phyloP scores from a whole-genome alignment of 768 basidiomycete species.

The Austroboletus festivus region DNA sequence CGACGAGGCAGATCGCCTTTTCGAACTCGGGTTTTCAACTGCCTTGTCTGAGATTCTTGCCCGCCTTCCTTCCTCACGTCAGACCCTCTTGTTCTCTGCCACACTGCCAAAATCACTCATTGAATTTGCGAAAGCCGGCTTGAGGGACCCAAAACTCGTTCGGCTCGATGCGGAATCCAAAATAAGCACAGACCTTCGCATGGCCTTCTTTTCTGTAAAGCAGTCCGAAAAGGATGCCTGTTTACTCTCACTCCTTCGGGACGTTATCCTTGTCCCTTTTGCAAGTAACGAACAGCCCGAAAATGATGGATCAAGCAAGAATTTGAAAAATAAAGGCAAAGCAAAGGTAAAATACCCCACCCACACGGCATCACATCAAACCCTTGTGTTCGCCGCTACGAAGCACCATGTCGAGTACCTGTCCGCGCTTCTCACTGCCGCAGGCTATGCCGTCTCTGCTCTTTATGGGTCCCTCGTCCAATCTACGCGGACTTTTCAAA shows the following conservation, averaged over 20 bases:
- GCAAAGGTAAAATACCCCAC: constrained; percentile 41
- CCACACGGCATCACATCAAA: constrained; percentile 81
- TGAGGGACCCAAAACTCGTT: constrained; percentile 90
- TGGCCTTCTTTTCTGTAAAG: constrained; percentile 93
- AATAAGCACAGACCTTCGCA: constrained; percentile 88
- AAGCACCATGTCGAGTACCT: constrained; percentile 99
- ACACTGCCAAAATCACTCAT: constrained; percentile 94
- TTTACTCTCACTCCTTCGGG: constrained; percentile 76
- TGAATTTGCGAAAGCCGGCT: constrained; percentile 97
- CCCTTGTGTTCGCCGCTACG: constrained; percentile 91
- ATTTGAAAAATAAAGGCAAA: constrained; percentile 52
- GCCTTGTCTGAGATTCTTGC: constrained; percentile 89
- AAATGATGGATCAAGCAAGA: constrained; percentile 23
- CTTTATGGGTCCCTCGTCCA: constrained; percentile 97
- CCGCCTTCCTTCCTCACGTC: constrained; percentile 81
- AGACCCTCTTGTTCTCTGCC: constrained; percentile 94
- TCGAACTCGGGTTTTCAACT: constrained; percentile 96
- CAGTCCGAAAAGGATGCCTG: constrained; percentile 93
- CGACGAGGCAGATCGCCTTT: constrained; percentile 97
- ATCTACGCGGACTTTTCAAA: constrained; percentile 80
- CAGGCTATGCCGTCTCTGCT: constrained; percentile 87
- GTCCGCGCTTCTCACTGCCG: constrained; percentile 66
- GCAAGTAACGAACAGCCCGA: constrained; percentile 30
- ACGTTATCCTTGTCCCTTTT: constrained; percentile 81
- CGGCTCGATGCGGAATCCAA: constrained; percentile 96